Conservation (phyloP, 2,329 filamentous ascomycete species). For the Furcasterigmium furcatum region DNA sequence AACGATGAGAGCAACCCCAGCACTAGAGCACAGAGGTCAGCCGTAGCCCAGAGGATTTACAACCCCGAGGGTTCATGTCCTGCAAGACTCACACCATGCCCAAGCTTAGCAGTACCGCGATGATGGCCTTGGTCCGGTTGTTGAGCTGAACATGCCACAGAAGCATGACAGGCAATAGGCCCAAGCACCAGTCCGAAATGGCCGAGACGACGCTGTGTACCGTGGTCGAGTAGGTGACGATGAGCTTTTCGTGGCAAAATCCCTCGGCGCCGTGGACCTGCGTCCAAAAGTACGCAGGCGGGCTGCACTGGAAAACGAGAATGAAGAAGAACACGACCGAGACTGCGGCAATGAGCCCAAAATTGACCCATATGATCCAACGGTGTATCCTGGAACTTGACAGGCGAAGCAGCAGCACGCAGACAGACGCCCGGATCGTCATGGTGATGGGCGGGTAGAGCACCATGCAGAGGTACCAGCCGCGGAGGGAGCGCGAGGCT, state of each 20-base stretch:
- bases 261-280: slow-evolving; percentile 28
- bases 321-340: slow-evolving; percentile 39
- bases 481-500: slow-evolving; percentile 20
- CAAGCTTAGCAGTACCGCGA: slow-evolving; percentile 43
- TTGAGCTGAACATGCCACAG: slow-evolving; percentile 48
- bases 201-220: slow-evolving; percentile 41
- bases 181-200: slow-evolving; percentile 42
- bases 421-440: slow-evolving; percentile 32
- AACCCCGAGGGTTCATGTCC: no score
- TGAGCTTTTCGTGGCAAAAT: slow-evolving; percentile 31
- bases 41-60: no score
- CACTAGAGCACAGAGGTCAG: slow-evolving; percentile 17
- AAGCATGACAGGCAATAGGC: slow-evolving; percentile 44
- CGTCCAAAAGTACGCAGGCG: slow-evolving; percentile 44
- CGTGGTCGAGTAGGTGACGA: slow-evolving; percentile 38
- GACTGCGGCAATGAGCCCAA: slow-evolving; percentile 28
- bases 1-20: slow-evolving; percentile 30
- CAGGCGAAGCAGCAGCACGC: slow-evolving; percentile 35
- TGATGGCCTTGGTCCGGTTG: slow-evolving; percentile 36
- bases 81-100: slow-evolving; percentile 38
- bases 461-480: slow-evolving; percentile 33
- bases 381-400: slow-evolving; percentile 24
- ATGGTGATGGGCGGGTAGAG: slow-evolving; percentile 34
- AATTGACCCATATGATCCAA: slow-evolving; percentile 22
- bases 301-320: slow-evolving; percentile 44